Base-by-base conservation (phyloP, 768 basidiomycete species). In the Tylopilus felleus region DNA sequence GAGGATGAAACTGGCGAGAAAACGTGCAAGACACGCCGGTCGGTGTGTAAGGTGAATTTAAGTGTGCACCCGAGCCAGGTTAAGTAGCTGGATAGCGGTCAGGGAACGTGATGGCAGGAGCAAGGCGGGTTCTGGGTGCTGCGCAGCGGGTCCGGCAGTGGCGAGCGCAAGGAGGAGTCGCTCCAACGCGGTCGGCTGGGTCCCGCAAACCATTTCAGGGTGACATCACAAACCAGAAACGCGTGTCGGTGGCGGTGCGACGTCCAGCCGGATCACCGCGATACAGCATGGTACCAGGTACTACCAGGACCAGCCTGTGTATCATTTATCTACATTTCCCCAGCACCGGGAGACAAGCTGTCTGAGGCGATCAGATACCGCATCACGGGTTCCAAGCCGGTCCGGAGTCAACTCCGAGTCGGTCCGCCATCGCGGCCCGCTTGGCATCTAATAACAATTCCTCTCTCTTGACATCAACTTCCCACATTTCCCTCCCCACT, bases 21-120 rank as follows among this genome's bases (percentile, higher is more conserved):
- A 68, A 70, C 68, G 67, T 68, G 67, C 65, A 53, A 49, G 65
- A 65, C 67, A 68, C 67, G 67, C 60, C 54, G 44, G 59, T 60
- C 50, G 52, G 49, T 49, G 56, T 28, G 65, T 60, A 52, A 44
- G 51, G 42, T 28, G 51, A 57, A 40, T 36, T n/a, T n/a, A n/a
- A n/a, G 14, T 47, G 52, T 47, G 50, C 48, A 43, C 45, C 43
- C 52, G 47, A 47, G 46, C 46, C 41, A 42, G 41, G 57, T 56
- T 33, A 51, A 52, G 51, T 51, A 49, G 56, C 47, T 44, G 56
- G 59, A 35, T 36, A 53, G 49, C 36, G 38, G 59, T 29, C 33
- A 48, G 55, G 49, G n/a, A 46, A 25, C 46, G 35, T 25, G 51
- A 48, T 43, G 53, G 42, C 23, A 42, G 28, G 43, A 41, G 23